Base-by-base conservation (phyloP, 805 yeast species). In the Candida tibetensis region DNA sequence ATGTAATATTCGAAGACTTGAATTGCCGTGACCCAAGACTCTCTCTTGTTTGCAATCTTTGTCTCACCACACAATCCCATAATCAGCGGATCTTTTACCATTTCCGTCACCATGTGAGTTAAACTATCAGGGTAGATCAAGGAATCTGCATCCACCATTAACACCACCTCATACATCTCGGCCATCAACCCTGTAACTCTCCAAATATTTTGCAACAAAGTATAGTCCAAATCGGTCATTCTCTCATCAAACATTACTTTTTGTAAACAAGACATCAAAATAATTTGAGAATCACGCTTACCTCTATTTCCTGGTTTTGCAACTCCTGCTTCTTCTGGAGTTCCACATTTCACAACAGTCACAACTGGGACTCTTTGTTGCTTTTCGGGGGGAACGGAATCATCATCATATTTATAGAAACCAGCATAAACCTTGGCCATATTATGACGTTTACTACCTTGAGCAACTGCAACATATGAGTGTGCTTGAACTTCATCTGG, bases 341-440 rank as follows among this genome's bases (percentile, higher is more conserved):
- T 82, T 43, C 97, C 97, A 62, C 95, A 85, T 59, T 89, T 89
- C 21, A 86, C 95, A 51, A 90, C 70, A 21, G 82, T 68, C 16
- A 90, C 57, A 47, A 89, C 70, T 1, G 96, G 96, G 17, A 85
- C 85, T 46, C 88, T 74, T 57, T 85, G 90, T 63, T 91, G 98
- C 50, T 84, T 84, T 44, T 85, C 90, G 1, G 67, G 64, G 2
- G 91, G 86, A 30, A 89, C 80, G 1, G 91, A 85, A 3, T 64
- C 54, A 47, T 85, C 85, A 51, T 86, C 81, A 57, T 90, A 93
- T 49, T 82, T 82, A 67, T 93, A 93, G 58, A 86, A 93, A 0
- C 99, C 99, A 9, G 96, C 82, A 55, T 88, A 91, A 2, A 91
- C 89, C 62, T 90, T 91, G 19, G 99, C 97, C 96, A 90, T 89